Percentiles rank a stretch among this genome's conserved stretches.
These are phyloP conservation scores for Collybia mongolica DNA, from an alignment of 768 basidiomycete species.

Conservation along the genomic window DNA sequence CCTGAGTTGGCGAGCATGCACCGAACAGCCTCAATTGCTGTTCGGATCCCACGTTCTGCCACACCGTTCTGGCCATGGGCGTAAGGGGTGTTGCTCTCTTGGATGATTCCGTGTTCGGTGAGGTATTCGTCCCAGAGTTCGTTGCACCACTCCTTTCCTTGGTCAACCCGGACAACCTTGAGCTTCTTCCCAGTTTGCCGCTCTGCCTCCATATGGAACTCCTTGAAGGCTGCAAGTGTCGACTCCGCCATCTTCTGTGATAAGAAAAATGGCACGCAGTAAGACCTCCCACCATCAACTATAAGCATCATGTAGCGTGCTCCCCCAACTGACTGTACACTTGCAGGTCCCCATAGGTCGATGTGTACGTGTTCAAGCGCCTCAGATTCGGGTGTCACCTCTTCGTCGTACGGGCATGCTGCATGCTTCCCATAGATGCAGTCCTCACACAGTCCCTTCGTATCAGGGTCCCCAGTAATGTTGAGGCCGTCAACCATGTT, in stretches of 20 bases:
- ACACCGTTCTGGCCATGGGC: conserved; percentile 26
- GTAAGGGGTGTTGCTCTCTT: conserved; percentile 19
- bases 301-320: conserved; percentile 21
- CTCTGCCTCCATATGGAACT: conserved; percentile 12
- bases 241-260: conserved; percentile 17
- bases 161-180: conserved; percentile 15
- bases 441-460: not conserved
- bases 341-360: conserved; percentile 23
- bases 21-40: conserved; percentile 15
- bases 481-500: not conserved
- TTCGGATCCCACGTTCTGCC: conserved; percentile 20
- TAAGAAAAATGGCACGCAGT: conserved; percentile 13
- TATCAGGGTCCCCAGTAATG: not conserved
- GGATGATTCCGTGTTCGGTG: conserved; percentile 16
- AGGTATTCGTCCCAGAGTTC: conserved; percentile 16
- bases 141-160: conserved; percentile 26
- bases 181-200: conserved; percentile 13
- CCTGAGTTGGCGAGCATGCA: conserved; percentile 17
- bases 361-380: conserved; percentile 2
- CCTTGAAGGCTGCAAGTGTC: conserved; percentile 10
- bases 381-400: conserved; percentile 10
- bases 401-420: conserved; percentile 14
- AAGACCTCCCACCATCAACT: conserved; percentile 12
- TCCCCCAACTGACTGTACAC: conserved; percentile 12
- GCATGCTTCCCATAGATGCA: not conserved